These are phyloP conservation scores for Rhizopogon salebrosus DNA, from an alignment of 768 basidiomycete species.

Conservation along the genomic window DNA sequence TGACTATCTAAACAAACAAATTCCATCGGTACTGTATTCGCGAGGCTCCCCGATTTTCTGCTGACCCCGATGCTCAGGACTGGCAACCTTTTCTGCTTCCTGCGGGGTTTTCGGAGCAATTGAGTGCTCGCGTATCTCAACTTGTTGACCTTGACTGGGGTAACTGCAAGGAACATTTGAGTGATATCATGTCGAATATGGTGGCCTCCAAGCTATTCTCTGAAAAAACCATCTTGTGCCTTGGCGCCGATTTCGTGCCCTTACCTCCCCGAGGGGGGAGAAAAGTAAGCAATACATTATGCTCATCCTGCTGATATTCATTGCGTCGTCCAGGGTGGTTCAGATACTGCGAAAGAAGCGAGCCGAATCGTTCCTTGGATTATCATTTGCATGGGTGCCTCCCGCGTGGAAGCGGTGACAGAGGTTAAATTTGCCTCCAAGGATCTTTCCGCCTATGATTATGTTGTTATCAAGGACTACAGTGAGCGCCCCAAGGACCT, in stretches of 20 bases:
- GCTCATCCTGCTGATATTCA: neutral
- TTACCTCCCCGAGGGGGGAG: constrained; percentile 22
- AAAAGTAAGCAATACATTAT: constrained; percentile 11
- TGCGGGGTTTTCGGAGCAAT: constrained; percentile 39
- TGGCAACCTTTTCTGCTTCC: constrained; percentile 62
- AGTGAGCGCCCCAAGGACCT: constrained; percentile 26
- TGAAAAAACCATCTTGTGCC: constrained; percentile 51
- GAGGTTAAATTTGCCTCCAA: constrained; percentile 37
- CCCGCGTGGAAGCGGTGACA: constrained; percentile 58
- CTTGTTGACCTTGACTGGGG: constrained; percentile 47
- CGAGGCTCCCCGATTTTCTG: neutral
- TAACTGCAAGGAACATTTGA: constrained; percentile 44
- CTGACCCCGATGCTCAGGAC: constrained; percentile 27
- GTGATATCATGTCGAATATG: constrained; percentile 52
- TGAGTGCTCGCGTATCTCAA: constrained; percentile 40
- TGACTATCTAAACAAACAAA: constrained; percentile 25
- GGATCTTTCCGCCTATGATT: constrained; percentile 44
- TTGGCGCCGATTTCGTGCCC: constrained; percentile 54
- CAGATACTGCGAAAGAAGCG: constrained; percentile 29
- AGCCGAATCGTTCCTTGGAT: constrained; percentile 55
- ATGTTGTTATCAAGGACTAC: constrained; percentile 55
- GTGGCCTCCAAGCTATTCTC: constrained; percentile 56
- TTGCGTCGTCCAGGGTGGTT: constrained; percentile 12
- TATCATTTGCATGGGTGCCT: constrained; percentile 74
- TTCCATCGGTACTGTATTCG: constrained; percentile 19